These are phyloP conservation scores for Alternaria alternata DNA, from an alignment of 2,329 filamentous ascomycete genomes.

Conservation along the genomic window DNA sequence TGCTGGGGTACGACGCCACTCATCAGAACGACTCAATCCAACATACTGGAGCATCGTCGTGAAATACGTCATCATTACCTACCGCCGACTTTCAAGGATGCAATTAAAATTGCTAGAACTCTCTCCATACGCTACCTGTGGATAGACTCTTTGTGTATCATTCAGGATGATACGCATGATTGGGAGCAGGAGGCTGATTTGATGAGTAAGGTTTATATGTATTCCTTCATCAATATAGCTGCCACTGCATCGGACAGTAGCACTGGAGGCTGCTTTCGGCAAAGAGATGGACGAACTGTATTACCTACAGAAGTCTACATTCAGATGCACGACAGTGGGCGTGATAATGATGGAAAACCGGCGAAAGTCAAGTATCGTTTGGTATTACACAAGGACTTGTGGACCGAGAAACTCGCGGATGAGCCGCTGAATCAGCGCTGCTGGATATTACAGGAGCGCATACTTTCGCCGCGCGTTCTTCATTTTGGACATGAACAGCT, in stretches of 20 bases:
- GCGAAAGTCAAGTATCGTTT: background rate
- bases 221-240: slow-evolving; percentile 8
- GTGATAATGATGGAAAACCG: background rate
- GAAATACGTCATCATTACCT: background rate
- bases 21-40: background rate
- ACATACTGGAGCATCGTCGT: background rate
- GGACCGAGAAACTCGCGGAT: background rate
- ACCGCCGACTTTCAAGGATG: background rate
- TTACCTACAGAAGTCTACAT: background rate
- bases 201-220: slow-evolving; percentile 4
- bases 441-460: slow-evolving; percentile 22
- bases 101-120: background rate
- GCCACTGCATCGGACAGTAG: background rate
- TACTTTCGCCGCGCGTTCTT: slow-evolving; percentile 27
- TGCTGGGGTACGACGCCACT: background rate
- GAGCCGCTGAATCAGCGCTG: slow-evolving; percentile 10
- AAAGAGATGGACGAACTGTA: background rate
- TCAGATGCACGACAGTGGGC: background rate
- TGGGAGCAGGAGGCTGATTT: background rate
- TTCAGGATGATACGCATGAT: background rate
- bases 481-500: slow-evolving; percentile 28
- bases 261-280: slow-evolving; percentile 3
- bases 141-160: slow-evolving; percentile 9
- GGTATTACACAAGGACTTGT: background rate
- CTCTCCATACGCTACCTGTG: slow-evolving; percentile 4